phyloP scores from a whole-genome alignment of 768 basidiomycete species.

The Tulasnella sp. region DNA sequence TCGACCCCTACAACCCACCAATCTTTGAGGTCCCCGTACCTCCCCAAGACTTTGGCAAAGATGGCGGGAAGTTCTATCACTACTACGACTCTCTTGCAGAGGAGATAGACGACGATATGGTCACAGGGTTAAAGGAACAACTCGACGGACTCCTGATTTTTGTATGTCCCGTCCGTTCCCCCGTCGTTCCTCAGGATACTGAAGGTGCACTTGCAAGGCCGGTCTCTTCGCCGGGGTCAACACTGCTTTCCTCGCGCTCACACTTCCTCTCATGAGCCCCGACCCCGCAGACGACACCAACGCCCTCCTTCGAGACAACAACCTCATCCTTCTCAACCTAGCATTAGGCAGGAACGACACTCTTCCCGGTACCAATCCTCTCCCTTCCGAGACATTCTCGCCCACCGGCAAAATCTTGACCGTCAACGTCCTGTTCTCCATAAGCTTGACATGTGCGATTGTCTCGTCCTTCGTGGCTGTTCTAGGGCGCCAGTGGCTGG shows the following conservation, averaged over 20 bases:
- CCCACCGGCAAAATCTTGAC: not conserved
- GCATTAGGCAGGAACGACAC: not conserved
- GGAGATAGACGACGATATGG: not conserved
- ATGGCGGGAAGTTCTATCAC: not conserved
- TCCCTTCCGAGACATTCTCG: not conserved
- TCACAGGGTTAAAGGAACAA: not conserved
- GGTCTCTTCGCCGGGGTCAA: slow-evolving; percentile 1
- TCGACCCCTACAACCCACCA: no score
- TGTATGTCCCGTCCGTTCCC: not conserved
- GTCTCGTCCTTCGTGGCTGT: not conserved
- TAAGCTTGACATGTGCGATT: not conserved
- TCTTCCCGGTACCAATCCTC: not conserved
- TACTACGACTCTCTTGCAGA: not conserved
- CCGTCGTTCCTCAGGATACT: not conserved
- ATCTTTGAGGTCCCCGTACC: not conserved
- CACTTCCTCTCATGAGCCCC: not conserved
- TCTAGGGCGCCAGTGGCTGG: not conserved
- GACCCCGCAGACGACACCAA: not conserved
- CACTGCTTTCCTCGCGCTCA: not conserved
- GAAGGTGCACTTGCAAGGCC: not conserved
- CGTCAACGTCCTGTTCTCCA: not conserved
- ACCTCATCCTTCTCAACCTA: not conserved
- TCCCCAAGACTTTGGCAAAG: not conserved
- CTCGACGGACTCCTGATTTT: not conserved
- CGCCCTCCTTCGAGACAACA: not conserved